Conservation (phyloP, 2,329 filamentous ascomycete genomes). For the Pseudocercospora fuligena region DNA sequence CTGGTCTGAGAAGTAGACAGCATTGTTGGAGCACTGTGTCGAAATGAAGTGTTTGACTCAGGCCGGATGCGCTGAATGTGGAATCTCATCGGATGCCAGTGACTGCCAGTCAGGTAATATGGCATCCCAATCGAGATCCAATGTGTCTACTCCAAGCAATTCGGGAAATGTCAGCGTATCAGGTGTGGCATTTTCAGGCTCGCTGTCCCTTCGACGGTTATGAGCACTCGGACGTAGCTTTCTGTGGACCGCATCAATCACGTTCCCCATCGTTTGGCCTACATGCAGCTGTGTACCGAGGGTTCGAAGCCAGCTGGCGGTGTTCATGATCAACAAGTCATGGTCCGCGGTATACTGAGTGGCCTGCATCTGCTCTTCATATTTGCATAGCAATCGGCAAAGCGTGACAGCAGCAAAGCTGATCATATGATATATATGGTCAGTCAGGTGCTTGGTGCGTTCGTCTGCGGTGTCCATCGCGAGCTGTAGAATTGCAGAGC, state of each 20-base stretch:
- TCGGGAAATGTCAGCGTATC: constrained; percentile 15
- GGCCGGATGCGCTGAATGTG: background rate
- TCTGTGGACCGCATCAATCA: constrained; percentile 20
- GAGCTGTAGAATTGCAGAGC: constrained; percentile 46
- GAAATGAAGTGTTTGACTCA: background rate
- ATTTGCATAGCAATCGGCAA: constrained; percentile 42
- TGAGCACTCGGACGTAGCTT: constrained; percentile 16
- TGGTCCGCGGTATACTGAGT: background rate
- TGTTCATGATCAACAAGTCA: constrained; percentile 11
- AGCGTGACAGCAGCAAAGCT: constrained; percentile 50
- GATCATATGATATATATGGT: constrained; percentile 56
- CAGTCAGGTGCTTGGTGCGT: constrained; percentile 50
- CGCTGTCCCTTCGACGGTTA: constrained; percentile 6
- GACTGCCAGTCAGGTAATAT: constrained; percentile 21
- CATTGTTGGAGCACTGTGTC: too few relatives aligned
- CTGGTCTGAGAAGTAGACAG: constrained; percentile 11
- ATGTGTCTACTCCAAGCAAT: constrained; percentile 14
- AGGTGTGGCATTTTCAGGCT: constrained; percentile 13
- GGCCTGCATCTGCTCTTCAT: constrained; percentile 11
- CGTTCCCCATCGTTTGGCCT: constrained; percentile 14
- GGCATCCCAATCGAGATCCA: constrained; percentile 20
- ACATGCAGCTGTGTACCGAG: constrained; percentile 16
- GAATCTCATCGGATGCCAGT: constrained; percentile 11
- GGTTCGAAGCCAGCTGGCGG: constrained; percentile 12
- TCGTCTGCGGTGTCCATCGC: constrained; percentile 53